These are phyloP conservation scores for Aureoboletus auriporus DNA, from an alignment of 768 basidiomycete species.

Conservation along the genomic window DNA sequence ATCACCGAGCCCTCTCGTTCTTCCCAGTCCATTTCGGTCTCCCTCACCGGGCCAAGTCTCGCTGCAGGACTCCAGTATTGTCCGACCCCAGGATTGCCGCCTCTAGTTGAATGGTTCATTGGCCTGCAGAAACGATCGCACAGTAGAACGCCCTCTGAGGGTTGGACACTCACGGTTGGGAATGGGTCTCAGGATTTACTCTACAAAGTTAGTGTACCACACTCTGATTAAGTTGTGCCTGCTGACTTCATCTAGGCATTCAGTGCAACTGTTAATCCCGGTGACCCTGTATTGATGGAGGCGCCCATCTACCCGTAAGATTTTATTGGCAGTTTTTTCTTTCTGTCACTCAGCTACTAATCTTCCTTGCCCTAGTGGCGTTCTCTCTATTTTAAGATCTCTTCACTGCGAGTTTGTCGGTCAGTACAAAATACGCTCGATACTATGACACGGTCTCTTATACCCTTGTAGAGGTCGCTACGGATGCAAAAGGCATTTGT, in stretches of 20 bases:
- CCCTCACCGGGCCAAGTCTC: slow-evolving; percentile 57
- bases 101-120: slow-evolving; percentile 64
- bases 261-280: slow-evolving; percentile 65
- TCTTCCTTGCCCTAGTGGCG: slow-evolving; percentile 43
- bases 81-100: slow-evolving; percentile 64
- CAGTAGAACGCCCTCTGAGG: slow-evolving; percentile 52
- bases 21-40: slow-evolving; percentile 45
- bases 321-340: slow-evolving; percentile 11
- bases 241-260: slow-evolving; percentile 50
- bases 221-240: slow-evolving; percentile 1
- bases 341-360: slow-evolving; percentile 11
- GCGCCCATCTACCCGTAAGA: slow-evolving; percentile 73
- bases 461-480: slow-evolving; percentile 58
- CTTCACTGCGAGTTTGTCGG: slow-evolving; percentile 59
- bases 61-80: slow-evolving; percentile 73
- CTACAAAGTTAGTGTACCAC: slow-evolving; percentile 56
- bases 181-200: slow-evolving; percentile 87
- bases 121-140: slow-evolving; percentile 72
- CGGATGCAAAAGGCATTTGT: slow-evolving; percentile 69
- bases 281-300: slow-evolving; percentile 80
- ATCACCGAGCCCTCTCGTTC: slow-evolving; percentile 48
- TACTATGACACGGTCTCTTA: slow-evolving; percentile 1
- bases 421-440: slow-evolving; percentile 23
- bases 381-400: slow-evolving; percentile 59
- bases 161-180: slow-evolving; percentile 78